Evolutionary conservation across 805 yeast genomes (phyloP).

Genomic region (Jamesozyma lodderae): DNA sequence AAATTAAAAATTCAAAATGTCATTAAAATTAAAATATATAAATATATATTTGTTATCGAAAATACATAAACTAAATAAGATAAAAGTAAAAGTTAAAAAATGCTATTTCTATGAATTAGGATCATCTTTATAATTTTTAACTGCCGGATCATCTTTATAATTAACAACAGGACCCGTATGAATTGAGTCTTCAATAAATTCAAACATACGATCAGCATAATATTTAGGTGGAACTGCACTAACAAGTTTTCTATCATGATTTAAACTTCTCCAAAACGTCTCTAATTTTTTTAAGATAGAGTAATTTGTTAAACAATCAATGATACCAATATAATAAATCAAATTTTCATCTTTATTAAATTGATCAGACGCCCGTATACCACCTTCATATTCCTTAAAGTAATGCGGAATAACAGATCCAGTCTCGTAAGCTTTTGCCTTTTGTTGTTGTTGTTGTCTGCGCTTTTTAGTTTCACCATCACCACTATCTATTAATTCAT

Average conservation of each 20-base stretch:
- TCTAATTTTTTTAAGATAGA: constrained; percentile 68
- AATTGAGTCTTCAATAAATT: constrained; percentile 47
- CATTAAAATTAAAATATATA: too few relatives aligned
- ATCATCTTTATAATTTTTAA: constrained; percentile 14
- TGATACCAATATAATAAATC: constrained; percentile 84
- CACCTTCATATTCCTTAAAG: constrained; percentile 78
- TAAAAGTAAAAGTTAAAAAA: not conserved
- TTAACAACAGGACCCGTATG: constrained; percentile 14
- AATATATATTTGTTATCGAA: not conserved
- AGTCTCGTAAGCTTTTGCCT: not conserved
- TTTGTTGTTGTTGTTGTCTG: not conserved
- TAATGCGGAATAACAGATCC: constrained; percentile 25
- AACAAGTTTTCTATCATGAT: constrained; percentile 58
- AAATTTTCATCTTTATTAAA: constrained; percentile 45
- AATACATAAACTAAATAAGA: too few relatives aligned
- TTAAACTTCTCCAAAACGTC: constrained; percentile 71
- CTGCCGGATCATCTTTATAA: constrained; percentile 14
- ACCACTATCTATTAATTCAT: not conserved
- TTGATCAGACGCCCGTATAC: constrained; percentile 60
- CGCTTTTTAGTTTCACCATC: not conserved
- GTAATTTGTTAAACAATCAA: constrained; percentile 84
- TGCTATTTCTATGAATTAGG: not conserved
- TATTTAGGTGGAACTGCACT: constrained; percentile 88
- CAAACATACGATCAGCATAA: constrained; percentile 78
- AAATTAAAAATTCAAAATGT: too few relatives aligned